Base-by-base conservation (phyloP, 2,329 filamentous ascomycete genomes). In the Exophiala sideris region DNA sequence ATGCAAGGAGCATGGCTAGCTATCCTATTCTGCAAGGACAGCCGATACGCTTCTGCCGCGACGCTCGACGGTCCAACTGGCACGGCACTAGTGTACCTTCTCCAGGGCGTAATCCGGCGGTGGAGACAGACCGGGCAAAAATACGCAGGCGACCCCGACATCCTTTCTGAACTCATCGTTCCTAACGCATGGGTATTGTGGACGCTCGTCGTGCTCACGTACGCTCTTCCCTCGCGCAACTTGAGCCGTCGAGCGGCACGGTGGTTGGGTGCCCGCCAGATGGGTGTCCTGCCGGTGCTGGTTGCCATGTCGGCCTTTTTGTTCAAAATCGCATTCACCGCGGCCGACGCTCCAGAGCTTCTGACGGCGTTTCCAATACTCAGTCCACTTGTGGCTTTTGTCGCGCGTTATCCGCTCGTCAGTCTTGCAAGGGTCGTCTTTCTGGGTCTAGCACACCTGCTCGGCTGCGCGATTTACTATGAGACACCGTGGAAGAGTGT, bases 121-220 rank as follows among this genome's bases (percentile, higher is more conserved):
- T 99, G 92, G 92, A 97, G 97, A 66, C 94, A 97, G 70, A 97
- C 94, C 0, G 94, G 94, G 3, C 92, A 97, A 67, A 99, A 99
- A 70, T 91, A 90, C 64, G 87, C 94, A 1, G 91, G 91, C n/a
- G 87, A 86, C 36, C 84, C 90, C 21, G 94, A 97, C 65, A 88
- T 97, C 42, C 88, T 88, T 58, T 89, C 87, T 55, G 76, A 71
- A 4, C 87, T 89, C 65, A 76, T 95, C 50, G 74, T 79, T 12
- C 74, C 79, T 0, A 80, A 89, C 52, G 84, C 84, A 2, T 69
- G 76, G 24, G 66, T 88, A 0, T 80, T 99, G 3, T 99, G 94
- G 94, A 62, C 70, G 1, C 71, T 95, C 8, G 79, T 95, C 18
- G 76, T 84, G 36, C 68, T 79, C 10, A 85, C 86, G 1, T 96